Conservation (phyloP, 495 filamentous ascomycete species). For the Penicillium egyptiacum region DNA sequence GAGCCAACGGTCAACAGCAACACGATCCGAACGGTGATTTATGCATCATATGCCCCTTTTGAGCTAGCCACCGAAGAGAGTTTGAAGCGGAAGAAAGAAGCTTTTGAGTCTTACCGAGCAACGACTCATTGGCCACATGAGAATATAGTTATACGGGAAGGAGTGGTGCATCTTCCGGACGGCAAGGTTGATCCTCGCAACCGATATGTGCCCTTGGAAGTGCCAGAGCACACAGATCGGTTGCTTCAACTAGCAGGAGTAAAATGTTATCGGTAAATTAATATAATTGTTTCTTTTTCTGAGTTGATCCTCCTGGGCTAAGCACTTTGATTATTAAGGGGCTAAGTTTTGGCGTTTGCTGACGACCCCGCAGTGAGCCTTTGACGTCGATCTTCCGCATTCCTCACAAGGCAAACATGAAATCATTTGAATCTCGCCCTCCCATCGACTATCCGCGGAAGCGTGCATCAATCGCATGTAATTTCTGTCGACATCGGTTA, state of each 20-base stretch:
- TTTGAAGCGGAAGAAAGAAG: constrained; percentile 32
- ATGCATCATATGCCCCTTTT: constrained; percentile 42
- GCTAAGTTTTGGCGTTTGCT: constrained; percentile 6
- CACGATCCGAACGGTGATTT: constrained; percentile 37
- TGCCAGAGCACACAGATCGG: constrained; percentile 32
- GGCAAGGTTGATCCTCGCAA: constrained; percentile 35
- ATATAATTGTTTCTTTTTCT: not conserved
- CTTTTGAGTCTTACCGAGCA: constrained; percentile 36
- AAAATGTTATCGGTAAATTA: constrained; percentile 26
- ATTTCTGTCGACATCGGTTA: constrained; percentile 25
- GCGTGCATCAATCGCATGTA: constrained; percentile 23
- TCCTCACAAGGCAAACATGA: constrained; percentile 8
- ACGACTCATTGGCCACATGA: constrained; percentile 49
- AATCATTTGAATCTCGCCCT: constrained; percentile 8
- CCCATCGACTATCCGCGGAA: constrained; percentile 21
- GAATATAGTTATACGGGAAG: constrained; percentile 28
- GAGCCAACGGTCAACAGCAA: constrained; percentile 26
- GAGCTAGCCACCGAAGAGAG: constrained; percentile 32
- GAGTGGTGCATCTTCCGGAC: constrained; percentile 23
- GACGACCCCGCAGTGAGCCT: constrained; percentile 8
- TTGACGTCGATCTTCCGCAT: constrained; percentile 1
- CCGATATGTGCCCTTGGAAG: constrained; percentile 33
- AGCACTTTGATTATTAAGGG: constrained; percentile 8
- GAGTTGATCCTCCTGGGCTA: not conserved
- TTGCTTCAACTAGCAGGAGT: constrained; percentile 38